Evolutionary conservation across 2,329 filamentous ascomycete species (phyloP).

Genomic region (Gnomoniopsis smithogilvyi): DNA sequence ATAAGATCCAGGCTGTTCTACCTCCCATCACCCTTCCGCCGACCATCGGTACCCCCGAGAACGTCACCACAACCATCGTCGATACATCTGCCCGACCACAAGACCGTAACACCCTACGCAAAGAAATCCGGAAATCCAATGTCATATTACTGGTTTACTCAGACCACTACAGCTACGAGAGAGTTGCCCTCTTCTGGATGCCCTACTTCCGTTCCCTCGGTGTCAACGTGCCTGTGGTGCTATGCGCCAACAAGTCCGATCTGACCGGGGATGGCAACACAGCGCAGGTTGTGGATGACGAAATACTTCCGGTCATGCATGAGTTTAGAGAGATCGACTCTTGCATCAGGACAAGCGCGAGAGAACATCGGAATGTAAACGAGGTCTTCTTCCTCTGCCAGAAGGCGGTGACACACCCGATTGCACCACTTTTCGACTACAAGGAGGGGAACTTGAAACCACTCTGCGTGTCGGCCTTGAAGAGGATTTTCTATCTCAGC

Average conservation of each 20-base stretch:
- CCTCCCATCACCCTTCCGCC: slow-evolving; percentile 95
- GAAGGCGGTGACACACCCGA: slow-evolving; percentile 95
- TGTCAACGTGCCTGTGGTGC: slow-evolving; percentile 96
- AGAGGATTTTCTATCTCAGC: slow-evolving; percentile 90
- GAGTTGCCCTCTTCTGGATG: slow-evolving; percentile 97
- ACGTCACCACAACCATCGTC: slow-evolving; percentile 95
- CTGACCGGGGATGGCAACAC: slow-evolving; percentile 71
- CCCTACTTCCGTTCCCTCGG: slow-evolving; percentile 95
- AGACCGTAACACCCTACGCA: slow-evolving; percentile 83
- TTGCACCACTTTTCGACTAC: slow-evolving; percentile 93
- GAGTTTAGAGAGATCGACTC: slow-evolving; percentile 99
- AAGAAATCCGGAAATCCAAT: slow-evolving; percentile 94
- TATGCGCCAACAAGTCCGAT: slow-evolving; percentile 98
- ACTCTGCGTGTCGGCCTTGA: slow-evolving; percentile 79
- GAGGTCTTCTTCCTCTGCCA: slow-evolving; percentile 97
- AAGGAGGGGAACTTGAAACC: slow-evolving; percentile 90
- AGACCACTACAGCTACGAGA: slow-evolving; percentile 98
- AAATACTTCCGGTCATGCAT: slow-evolving; percentile 97
- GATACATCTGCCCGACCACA: slow-evolving; percentile 95
- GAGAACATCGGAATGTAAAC: slow-evolving; percentile 90
- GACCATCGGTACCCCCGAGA: slow-evolving; percentile 88
- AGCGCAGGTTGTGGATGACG: slow-evolving; percentile 85
- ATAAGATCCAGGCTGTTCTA: slow-evolving; percentile 86
- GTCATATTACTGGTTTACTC: slow-evolving; percentile 96
- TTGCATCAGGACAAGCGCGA: slow-evolving; percentile 90